phyloP scores from a whole-genome alignment of 202 grass and related monocot genomes.

The Carex arenaria region DNA sequence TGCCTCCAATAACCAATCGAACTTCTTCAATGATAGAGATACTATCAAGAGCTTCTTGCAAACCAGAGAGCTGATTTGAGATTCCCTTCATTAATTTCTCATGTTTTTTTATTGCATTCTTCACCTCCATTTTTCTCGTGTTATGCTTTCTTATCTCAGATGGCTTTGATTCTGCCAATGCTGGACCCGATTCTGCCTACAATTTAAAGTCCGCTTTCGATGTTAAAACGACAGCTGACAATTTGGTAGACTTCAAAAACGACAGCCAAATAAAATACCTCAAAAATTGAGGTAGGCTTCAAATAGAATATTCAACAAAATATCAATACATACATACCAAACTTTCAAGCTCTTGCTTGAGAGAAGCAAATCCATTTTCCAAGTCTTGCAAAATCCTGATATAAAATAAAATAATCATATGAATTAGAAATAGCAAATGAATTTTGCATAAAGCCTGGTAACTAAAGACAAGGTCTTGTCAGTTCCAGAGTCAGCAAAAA shows the following conservation, averaged over 20 bases:
- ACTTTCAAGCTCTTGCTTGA: conserved; percentile 71
- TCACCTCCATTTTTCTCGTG: conserved; percentile 60
- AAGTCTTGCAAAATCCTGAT: conserved; percentile 73
- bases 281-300: background rate
- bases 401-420: conserved; percentile 7
- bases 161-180: conserved; percentile 45
- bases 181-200: conserved; percentile 41
- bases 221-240: background rate
- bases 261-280: background rate
- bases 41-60: conserved; percentile 71
- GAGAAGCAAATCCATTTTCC: conserved; percentile 70
- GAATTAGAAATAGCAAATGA: background rate
- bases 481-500: background rate
- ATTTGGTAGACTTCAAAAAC: background rate
- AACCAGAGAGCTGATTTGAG: conserved; percentile 53
- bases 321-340: conserved; percentile 25
- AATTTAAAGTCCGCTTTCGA: conserved; percentile 4
- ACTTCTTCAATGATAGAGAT: conserved; percentile 66
- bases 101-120: conserved; percentile 67
- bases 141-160: conserved; percentile 65
- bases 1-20: conserved; percentile 64
- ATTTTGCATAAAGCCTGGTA: background rate
- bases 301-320: conserved; percentile 1
- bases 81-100: conserved; percentile 81
- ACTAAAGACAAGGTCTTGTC: background rate